Evolutionary conservation across 169 alveolate genomes (phyloP), one percentile per base, ranked within the genome.

Genomic region (Cyclospora cayetanensis): DNA sequence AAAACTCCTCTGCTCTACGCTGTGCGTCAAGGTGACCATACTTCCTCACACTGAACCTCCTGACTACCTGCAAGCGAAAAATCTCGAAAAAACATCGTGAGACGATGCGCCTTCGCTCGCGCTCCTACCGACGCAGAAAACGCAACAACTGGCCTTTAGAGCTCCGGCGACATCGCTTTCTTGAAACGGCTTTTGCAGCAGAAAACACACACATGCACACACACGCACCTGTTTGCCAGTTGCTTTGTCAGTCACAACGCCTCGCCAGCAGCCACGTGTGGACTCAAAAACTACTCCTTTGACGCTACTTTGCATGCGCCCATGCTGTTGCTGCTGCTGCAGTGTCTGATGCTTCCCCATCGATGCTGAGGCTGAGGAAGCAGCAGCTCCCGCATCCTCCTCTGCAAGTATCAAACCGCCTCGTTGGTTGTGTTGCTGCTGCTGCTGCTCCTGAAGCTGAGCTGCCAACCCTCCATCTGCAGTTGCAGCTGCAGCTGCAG

Each of bases 201-300:
- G 7, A 7, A 7, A 11, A 46, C 29, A 22, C 68, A 53, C 74
- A 18, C 29, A 11, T 60, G 37, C 1, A 39, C 25, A 25, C 53
- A 18, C 37, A 41, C 42, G 63, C 31, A 79, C 88, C 88, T 79
- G 88, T 27, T 53, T 43, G 15, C 88, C 88, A 0, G 88, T 79
- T 34, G 63, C 74, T 50, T 79, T 79, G 72, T 79, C 88, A 9
- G 66, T 35, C 18, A 79, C 88, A 20, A 79, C 72, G 12, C 88
- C 88, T 27, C 88, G 42, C 88, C 88, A 79, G 74, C 88, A 43
- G 63, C 88, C 88, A 4, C 88, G 70, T 27, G 88, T 29, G 31
- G 63, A 53, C 72, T 79, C 88, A 20, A 79, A 79, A 35, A 79
- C 66, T 37, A 79, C 88, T 25, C 88, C 88, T 34, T 53, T 79